Conservation (phyloP, 495 filamentous ascomycete genomes). For the Aspergillus sclerotioniger region DNA sequence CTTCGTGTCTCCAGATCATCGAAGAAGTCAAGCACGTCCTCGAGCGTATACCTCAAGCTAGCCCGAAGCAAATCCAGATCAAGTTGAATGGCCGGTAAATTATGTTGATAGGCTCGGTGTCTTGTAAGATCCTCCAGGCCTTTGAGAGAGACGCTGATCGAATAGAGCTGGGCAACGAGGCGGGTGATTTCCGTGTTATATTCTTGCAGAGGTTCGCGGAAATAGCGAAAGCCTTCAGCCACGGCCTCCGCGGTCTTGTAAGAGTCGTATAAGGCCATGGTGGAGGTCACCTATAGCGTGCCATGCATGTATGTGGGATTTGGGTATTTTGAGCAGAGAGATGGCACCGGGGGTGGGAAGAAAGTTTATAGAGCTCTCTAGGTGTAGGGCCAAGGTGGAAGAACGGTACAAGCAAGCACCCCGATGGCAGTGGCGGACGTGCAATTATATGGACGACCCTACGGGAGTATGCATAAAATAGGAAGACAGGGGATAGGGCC, state of each 20-base stretch:
- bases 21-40: constrained; percentile 53
- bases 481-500: constrained; percentile 9
- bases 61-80: constrained; percentile 46
- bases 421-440: background rate
- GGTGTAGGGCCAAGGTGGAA: background rate
- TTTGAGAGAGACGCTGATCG: constrained; percentile 49
- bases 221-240: constrained; percentile 50
- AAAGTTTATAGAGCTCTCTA: background rate
- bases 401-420: background rate
- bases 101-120: constrained; percentile 31
- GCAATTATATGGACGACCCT: constrained; percentile 1
- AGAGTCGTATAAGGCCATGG: constrained; percentile 48
- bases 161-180: constrained; percentile 54
- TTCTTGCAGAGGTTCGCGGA: constrained; percentile 51
- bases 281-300: constrained; percentile 13
- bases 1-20: constrained; percentile 39
- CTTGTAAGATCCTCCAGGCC: constrained; percentile 41
- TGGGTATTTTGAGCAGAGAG: background rate
- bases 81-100: constrained; percentile 31
- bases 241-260: constrained; percentile 53
- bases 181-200: constrained; percentile 53
- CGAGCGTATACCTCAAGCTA: constrained; percentile 53
- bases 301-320: constrained; percentile 16
- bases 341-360: background rate
- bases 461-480: constrained; percentile 1